Evolutionary conservation across 192 early-diverging fungal genomes (phyloP).

Genomic region (Backusella liffmaniae): DNA sequence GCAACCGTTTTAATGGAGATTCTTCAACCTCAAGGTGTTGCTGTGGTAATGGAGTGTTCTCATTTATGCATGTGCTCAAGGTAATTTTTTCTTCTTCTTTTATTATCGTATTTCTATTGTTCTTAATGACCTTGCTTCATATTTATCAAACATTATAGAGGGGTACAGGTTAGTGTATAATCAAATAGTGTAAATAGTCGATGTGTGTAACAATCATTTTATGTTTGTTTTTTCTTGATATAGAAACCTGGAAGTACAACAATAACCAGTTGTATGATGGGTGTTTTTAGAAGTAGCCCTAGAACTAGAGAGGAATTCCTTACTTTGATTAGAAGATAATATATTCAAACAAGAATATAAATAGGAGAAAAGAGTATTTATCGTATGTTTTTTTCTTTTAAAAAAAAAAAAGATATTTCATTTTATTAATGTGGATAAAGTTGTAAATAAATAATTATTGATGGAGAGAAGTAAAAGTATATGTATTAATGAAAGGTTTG

Average conservation of each 20-base stretch:
- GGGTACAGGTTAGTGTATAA: constrained; percentile 2
- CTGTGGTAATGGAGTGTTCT: constrained; percentile 95
- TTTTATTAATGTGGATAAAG: not conserved
- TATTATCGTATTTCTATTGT: not conserved
- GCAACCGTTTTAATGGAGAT: constrained; percentile 88
- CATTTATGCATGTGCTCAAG: constrained; percentile 48
- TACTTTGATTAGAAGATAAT: constrained; percentile 61
- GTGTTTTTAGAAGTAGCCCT: constrained; percentile 85
- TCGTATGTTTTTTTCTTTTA: not conserved
- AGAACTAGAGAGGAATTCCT: constrained; percentile 98
- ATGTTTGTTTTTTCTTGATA: not conserved
- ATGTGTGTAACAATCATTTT: not conserved
- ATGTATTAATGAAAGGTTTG: not conserved
- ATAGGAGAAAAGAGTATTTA: not conserved
- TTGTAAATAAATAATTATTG: constrained; percentile 6
- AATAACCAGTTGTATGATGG: constrained; percentile 94
- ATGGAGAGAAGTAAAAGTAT: not conserved
- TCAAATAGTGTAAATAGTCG: not conserved
- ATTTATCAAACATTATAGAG: not conserved
- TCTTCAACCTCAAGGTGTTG: constrained; percentile 93
- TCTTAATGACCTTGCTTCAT: not conserved
- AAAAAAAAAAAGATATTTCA: not conserved
- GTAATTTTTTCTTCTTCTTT: not conserved
- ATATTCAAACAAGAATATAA: not conserved
- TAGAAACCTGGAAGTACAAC: constrained; percentile 95